These are phyloP conservation scores for Claviceps capensis DNA, from an alignment of 2,329 filamentous ascomycete species.

Conservation along the genomic window DNA sequence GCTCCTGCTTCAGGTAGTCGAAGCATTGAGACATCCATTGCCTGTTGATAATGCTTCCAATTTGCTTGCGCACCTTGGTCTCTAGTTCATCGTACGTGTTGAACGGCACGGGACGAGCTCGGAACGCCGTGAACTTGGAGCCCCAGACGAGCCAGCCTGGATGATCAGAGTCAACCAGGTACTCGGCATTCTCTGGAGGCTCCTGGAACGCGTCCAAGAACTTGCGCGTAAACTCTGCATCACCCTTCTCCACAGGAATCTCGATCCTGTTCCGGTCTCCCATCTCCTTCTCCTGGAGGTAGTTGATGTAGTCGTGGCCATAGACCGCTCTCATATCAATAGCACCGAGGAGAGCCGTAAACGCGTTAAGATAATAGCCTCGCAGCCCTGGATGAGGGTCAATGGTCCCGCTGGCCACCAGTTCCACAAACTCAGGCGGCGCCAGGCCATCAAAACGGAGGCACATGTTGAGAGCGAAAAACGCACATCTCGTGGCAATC, in stretches of 20 bases:
- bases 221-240: constrained; percentile 63
- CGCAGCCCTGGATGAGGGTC: constrained; percentile 82
- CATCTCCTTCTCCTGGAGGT: constrained; percentile 62
- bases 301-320: constrained; percentile 76
- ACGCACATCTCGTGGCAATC: constrained; percentile 76
- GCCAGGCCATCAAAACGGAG: constrained; percentile 85
- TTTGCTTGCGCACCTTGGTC: constrained; percentile 56
- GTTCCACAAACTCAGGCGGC: constrained; percentile 65
- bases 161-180: constrained; percentile 83
- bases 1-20: constrained; percentile 90
- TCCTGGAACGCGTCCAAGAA: constrained; percentile 69
- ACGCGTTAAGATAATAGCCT: constrained; percentile 65
- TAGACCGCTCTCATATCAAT: constrained; percentile 80
- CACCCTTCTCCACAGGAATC: constrained; percentile 58
- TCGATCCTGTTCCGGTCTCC: constrained; percentile 62
- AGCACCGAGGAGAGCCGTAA: constrained; percentile 65
- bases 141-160: constrained; percentile 96
- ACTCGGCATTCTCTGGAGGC: constrained; percentile 53
- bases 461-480: constrained; percentile 82
- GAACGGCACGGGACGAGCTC: constrained; percentile 54
- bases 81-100: constrained; percentile 70
- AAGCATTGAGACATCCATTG: constrained; percentile 85
- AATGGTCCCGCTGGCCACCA: constrained; percentile 71
- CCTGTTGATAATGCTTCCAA: constrained; percentile 65
- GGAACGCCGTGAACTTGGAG: constrained; percentile 69